Evolutionary conservation across 1,284 basidiomycete genomes (phyloP).

Genomic region (Sporisorium reilianum): DNA sequence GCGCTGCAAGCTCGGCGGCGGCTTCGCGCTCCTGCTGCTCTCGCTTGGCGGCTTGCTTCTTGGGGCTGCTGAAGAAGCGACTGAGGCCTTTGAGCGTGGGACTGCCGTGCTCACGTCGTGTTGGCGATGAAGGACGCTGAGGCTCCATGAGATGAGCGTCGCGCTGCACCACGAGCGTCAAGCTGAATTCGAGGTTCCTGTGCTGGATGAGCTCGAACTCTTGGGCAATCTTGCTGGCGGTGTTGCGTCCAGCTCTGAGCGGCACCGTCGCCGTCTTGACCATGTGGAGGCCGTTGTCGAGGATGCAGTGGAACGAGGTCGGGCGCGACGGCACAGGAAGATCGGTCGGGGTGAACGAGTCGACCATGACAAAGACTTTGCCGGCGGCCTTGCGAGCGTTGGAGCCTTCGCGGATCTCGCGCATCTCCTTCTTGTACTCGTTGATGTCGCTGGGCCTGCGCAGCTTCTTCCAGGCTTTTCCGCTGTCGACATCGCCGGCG

Average conservation of each 20-base stretch:
- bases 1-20: slow-evolving; percentile 37
- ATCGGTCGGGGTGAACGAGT: slow-evolving; percentile 62
- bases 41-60: slow-evolving; percentile 59
- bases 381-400: slow-evolving; percentile 83
- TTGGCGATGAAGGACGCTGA: slow-evolving; percentile 35
- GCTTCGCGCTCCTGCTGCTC: slow-evolving; percentile 49
- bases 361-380: slow-evolving; percentile 87
- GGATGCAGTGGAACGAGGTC: slow-evolving; percentile 84
- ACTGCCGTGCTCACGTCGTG: slow-evolving; percentile 46
- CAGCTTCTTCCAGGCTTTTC: slow-evolving; percentile 88
- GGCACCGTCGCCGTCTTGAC: slow-evolving; percentile 87
- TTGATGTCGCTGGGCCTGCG: slow-evolving; percentile 94
- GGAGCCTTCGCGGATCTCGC: slow-evolving; percentile 81
- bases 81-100: slow-evolving; percentile 60
- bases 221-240: slow-evolving; percentile 79
- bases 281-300: slow-evolving; percentile 96
- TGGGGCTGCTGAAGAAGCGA: slow-evolving; percentile 60
- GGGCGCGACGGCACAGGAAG: slow-evolving; percentile 71
- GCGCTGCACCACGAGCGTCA: slow-evolving; percentile 63
- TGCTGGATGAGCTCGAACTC: slow-evolving; percentile 80
- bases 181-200: slow-evolving; percentile 64
- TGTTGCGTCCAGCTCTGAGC: slow-evolving; percentile 75
- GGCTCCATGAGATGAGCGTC: slow-evolving; percentile 60
- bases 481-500: slow-evolving; percentile 83
- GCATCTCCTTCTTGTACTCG: slow-evolving; percentile 89